Conservation (phyloP, 148 eudicot genomes). For the Diospyros kaki region DNA sequence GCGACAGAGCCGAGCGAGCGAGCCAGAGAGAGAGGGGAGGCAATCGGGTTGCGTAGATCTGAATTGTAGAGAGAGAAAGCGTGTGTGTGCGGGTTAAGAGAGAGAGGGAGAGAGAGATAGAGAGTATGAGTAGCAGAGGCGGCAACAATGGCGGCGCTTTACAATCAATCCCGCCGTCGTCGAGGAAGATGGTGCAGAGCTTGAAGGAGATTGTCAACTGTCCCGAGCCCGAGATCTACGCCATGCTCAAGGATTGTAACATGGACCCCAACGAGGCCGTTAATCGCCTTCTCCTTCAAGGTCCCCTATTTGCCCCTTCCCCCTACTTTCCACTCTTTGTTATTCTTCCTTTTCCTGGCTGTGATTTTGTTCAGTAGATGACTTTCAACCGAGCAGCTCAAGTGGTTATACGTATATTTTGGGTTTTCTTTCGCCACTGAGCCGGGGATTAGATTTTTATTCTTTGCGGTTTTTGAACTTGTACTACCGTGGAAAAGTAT, state of each 20-base stretch:
- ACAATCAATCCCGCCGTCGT: conserved; percentile 51
- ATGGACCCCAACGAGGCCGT: conserved; percentile 98
- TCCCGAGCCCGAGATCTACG: conserved; percentile 86
- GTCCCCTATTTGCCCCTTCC: conserved; percentile 19
- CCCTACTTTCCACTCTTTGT: not conserved
- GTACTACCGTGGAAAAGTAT: no score
- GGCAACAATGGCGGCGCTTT: conserved; percentile 29
- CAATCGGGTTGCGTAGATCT: not conserved
- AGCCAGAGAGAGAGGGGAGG: conserved; percentile 5
- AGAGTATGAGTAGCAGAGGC: conserved; percentile 28
- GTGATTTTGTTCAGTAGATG: not conserved
- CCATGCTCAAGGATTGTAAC: conserved; percentile 81
- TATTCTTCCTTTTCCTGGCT: not conserved
- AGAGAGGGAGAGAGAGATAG: conserved; percentile 8
- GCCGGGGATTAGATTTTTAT: no score
- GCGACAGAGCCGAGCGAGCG: conserved; percentile 10
- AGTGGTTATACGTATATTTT: no score
- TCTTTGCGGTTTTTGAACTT: no score
- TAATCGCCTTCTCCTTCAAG: conserved; percentile 81
- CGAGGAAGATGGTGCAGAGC: conserved; percentile 67
- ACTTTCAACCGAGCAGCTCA: not conserved
- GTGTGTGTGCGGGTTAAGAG: no score
- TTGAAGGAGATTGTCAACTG: conserved; percentile 85
- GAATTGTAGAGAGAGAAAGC: conserved; percentile 5
- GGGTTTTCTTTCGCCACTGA: no score